These are phyloP conservation scores for Shiraia sp. DNA, from an alignment of 2,329 filamentous ascomycete species.

Conservation along the genomic window DNA sequence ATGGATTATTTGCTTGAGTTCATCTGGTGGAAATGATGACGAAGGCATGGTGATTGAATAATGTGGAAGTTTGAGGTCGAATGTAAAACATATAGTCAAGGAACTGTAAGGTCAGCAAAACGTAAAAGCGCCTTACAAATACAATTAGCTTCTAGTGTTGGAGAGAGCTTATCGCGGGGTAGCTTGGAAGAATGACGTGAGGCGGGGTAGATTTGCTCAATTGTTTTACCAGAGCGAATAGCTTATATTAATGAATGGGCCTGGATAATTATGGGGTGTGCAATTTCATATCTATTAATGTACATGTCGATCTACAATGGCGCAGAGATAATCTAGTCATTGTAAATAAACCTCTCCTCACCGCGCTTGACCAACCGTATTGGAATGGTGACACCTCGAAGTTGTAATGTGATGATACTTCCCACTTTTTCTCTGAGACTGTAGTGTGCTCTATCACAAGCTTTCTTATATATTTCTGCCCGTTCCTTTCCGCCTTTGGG, in stretches of 20 bases:
- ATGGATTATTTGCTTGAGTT: conserved; percentile 49
- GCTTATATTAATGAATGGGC: no score
- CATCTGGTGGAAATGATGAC: conserved; percentile 46
- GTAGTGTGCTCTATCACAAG: conserved; percentile 58
- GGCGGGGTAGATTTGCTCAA: conserved; percentile 28
- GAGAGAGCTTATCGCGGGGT: conserved; percentile 14
- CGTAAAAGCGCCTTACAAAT: no score
- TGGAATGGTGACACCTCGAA: conserved; percentile 64
- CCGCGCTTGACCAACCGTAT: conserved; percentile 71
- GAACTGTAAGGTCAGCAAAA: no score
- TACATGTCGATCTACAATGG: no score
- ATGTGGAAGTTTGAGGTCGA: background rate
- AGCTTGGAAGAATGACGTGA: conserved; percentile 18
- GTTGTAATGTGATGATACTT: conserved; percentile 72
- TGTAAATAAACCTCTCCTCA: conserved; percentile 63
- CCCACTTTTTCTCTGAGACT: conserved; percentile 59
- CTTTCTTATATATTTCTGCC: conserved; percentile 63
- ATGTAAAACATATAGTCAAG: no score
- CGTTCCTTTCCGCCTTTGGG: conserved; percentile 52
- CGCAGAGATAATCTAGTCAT: background rate
- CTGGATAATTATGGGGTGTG: no score
- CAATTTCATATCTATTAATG: background rate
- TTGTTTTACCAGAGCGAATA: no score
- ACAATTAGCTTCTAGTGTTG: background rate
- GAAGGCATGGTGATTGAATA: conserved; percentile 23